Conservation (phyloP, 129 eudicot species). For the Calendula officinalis region DNA sequence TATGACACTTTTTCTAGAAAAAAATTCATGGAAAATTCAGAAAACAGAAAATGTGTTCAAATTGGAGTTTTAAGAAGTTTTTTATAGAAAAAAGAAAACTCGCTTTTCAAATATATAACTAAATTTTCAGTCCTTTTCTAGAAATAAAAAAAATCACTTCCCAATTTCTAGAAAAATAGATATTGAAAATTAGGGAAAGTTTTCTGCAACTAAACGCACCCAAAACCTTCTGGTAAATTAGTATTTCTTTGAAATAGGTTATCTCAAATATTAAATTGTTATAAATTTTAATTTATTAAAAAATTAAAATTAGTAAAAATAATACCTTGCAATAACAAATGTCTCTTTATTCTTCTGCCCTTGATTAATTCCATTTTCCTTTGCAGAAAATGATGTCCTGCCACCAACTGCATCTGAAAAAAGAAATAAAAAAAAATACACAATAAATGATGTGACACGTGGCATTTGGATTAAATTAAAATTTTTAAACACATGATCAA, state of each 20-base stretch:
- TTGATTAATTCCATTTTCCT: conserved; percentile 57
- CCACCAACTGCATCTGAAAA: conserved; percentile 58
- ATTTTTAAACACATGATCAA: no score
- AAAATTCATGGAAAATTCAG: no score
- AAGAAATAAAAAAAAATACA: not conserved
- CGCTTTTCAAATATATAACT: no score
- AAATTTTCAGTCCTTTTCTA: no score
- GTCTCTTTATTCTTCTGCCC: conserved; percentile 45
- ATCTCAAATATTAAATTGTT: conserved; percentile 13
- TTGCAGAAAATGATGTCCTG: conserved; percentile 41
- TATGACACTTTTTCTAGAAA: not conserved
- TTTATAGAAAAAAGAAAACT: no score
- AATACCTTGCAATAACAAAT: conserved; percentile 43
- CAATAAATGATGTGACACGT: not conserved
- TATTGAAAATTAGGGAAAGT: no score
- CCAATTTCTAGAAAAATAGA: not conserved
- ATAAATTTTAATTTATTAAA: not conserved
- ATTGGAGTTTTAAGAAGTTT: no score
- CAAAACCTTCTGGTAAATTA: conserved; percentile 2
- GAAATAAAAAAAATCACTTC: not conserved
- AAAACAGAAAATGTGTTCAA: no score
- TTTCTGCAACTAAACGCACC: no score
- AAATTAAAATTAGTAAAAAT: conserved; percentile 5
- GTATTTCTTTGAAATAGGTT: conserved; percentile 18
- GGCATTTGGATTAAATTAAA: no score